Base-by-base conservation (phyloP, 148 eudicot genomes). In the Vaccinium vitisidaea region DNA sequence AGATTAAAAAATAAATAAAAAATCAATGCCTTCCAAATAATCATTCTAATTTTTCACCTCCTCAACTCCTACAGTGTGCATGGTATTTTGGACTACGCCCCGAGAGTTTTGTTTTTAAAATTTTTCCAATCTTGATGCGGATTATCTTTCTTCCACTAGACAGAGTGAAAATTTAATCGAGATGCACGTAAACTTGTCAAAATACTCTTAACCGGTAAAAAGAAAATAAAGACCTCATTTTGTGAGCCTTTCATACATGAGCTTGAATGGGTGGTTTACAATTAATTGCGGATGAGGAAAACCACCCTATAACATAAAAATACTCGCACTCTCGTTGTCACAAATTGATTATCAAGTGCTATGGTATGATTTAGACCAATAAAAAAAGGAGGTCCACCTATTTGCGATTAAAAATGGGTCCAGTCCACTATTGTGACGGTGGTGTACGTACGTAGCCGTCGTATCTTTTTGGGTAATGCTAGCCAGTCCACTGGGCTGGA, bases 241-340 rank as follows among this genome's bases (percentile, higher is more conserved):
- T 36, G 11, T 80, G 25, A 82, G 76, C 75, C 83, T 82, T 65
- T 67, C 83, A 25, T 65, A 82, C 32, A 0, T 82, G 15, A 82
- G 58, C 83, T 67, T 67, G 50, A 82, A 23, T 82, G 83, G 58
- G 83, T 82, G 75, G 83, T 67, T 65, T 50, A 50, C 32, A 80
- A n/a, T 80, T 43, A 43, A 0, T 43, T 27, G 82, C 6, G 16
- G 70, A 58, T 58, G 69, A 56, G 21, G 59, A 77, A 69, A 69
- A 4, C 43, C 74, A 69, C 36, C 7, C 30, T 69, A 39, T 43
- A 65, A 23, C 23, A 19, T 19, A 56, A 56, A 55, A 21, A 65
- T 13, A 23, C 13, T n/a, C 70, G 9, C 23, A n/a, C 30, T 69
- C 39, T 69, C 43, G 6, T 69, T 69, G 18, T 69, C 74, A 69